phyloP scores from a whole-genome alignment of 2,329 filamentous ascomycete species.

The Cladophialophora immunda region DNA sequence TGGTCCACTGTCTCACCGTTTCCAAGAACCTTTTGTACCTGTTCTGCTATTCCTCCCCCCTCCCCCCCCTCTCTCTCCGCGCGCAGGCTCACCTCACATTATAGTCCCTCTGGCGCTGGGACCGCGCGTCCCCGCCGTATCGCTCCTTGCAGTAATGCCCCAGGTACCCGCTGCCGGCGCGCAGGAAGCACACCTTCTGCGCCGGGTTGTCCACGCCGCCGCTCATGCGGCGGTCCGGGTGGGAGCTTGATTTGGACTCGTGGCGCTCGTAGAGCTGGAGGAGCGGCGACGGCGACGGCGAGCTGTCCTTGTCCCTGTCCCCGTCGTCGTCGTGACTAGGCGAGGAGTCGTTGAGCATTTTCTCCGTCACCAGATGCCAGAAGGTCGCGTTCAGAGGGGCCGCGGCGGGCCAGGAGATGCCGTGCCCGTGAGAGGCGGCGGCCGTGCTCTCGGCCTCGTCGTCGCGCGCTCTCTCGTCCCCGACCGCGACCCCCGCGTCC shows the following conservation, averaged over 20 bases:
- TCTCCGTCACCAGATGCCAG: slow-evolving; percentile 43
- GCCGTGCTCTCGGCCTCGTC: background rate
- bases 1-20: too few relatives aligned
- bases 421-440: slow-evolving; percentile 24
- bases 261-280: slow-evolving; percentile 42
- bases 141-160: slow-evolving; percentile 29
- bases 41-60: background rate
- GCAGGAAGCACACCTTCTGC: slow-evolving; percentile 45
- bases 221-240: slow-evolving; percentile 37
- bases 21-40: too few relatives aligned
- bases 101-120: slow-evolving; percentile 12
- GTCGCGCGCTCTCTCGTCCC: background rate
- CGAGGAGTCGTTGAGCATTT: slow-evolving; percentile 40
- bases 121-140: slow-evolving; percentile 14
- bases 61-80: background rate
- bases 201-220: slow-evolving; percentile 31
- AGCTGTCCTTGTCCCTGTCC: background rate
- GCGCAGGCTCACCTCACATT: background rate
- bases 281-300: slow-evolving; percentile 25
- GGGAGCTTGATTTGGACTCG: slow-evolving; percentile 42
- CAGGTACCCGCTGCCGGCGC: slow-evolving; percentile 41
- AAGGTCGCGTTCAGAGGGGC: slow-evolving; percentile 44
- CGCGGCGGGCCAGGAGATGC: slow-evolving; percentile 36
- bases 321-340: background rate
- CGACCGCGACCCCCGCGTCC: background rate